These are phyloP conservation scores for Fusarium aywerte DNA, from an alignment of 2,329 filamentous ascomycete species.

Conservation along the genomic window DNA sequence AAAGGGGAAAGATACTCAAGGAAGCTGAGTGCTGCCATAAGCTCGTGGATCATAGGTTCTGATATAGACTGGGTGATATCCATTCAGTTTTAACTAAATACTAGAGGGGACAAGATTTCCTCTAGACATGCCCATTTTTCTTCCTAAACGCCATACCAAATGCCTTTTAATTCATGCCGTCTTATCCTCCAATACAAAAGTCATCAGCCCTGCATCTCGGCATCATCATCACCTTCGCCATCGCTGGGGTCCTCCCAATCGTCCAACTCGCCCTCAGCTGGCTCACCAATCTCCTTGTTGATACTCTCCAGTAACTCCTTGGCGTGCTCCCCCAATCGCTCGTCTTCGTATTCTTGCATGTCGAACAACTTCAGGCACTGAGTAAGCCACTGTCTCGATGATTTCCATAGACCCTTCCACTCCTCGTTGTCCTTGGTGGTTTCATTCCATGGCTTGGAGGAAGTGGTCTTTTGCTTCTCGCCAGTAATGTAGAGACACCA, in stretches of 20 bases:
- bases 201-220: conserved; percentile 63
- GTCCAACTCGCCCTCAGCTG: conserved; percentile 64
- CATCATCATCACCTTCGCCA: conserved; percentile 63
- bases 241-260: conserved; percentile 65
- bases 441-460: conserved; percentile 49
- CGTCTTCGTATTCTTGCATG: conserved; percentile 85
- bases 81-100: conserved; percentile 37
- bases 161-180: conserved; percentile 34
- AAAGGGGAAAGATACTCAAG: not conserved
- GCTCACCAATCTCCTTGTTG: conserved; percentile 71
- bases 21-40: not conserved
- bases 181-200: conserved; percentile 30
- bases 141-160: conserved; percentile 44
- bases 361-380: conserved; percentile 84
- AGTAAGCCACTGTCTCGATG: conserved; percentile 84
- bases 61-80: conserved; percentile 38
- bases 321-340: conserved; percentile 79
- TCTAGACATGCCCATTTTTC: conserved; percentile 40
- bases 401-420: conserved; percentile 73
- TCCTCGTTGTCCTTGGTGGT: conserved; percentile 55
- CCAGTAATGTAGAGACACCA: conserved; percentile 89
- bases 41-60: conserved; percentile 23
- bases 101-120: conserved; percentile 31
- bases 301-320: conserved; percentile 74
- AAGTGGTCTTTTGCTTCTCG: conserved; percentile 66